Conservation (phyloP, 2,329 filamentous ascomycete genomes). For the Pseudopyrenochaeta lycopersici region DNA sequence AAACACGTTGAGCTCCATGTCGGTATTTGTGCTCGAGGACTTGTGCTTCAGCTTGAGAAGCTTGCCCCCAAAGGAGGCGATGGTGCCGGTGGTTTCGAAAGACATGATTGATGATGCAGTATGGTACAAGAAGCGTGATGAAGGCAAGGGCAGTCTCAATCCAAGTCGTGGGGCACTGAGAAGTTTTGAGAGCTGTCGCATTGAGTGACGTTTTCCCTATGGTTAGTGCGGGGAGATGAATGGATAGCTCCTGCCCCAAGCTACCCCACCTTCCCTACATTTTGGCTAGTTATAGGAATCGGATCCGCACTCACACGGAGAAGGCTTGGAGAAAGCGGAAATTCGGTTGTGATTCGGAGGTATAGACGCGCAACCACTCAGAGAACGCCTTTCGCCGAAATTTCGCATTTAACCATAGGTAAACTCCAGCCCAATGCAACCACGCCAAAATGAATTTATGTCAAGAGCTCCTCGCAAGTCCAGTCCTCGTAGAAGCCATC, state of each 20-base stretch:
- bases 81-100: conserved; percentile 88
- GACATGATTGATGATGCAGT: conserved; percentile 58
- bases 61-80: conserved; percentile 91
- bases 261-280: conserved; percentile 43
- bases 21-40: conserved; percentile 78
- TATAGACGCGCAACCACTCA: conserved; percentile 32
- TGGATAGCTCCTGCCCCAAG: conserved; percentile 30
- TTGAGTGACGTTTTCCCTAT: conserved; percentile 42
- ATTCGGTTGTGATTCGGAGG: conserved; percentile 47
- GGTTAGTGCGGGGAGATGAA: conserved; percentile 40
- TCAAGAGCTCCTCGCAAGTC: conserved; percentile 93
- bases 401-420: conserved; percentile 36
- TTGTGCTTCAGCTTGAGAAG: conserved; percentile 93
- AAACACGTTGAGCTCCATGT: conserved; percentile 94
- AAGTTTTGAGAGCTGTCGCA: conserved; percentile 35
- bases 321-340: conserved; percentile 34
- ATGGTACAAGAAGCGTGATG: conserved; percentile 18
- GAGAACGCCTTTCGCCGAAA: conserved; percentile 48
- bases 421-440: conserved; percentile 49
- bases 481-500: conserved; percentile 99
- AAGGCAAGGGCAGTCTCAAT: conserved; percentile 16
- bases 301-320: conserved; percentile 40
- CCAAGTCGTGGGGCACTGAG: conserved; percentile 20
- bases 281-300: conserved; percentile 31
- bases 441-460: conserved; percentile 28